These are phyloP conservation scores for Kockiozyma suomiensis DNA, from an alignment of 805 yeast genomes.

Conservation along the genomic window DNA sequence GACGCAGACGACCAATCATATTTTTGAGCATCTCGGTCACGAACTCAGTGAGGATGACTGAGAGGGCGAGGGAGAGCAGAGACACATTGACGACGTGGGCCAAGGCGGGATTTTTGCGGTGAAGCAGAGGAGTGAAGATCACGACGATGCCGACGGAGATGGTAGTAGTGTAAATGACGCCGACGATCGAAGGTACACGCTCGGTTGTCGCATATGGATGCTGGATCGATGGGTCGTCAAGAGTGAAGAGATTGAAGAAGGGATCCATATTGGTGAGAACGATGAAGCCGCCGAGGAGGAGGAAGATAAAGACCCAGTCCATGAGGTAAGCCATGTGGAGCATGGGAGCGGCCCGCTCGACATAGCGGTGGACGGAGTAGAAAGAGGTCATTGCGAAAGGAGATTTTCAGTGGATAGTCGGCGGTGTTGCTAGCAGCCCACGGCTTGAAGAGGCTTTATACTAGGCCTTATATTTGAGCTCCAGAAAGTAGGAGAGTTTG, in stretches of 20 bases:
- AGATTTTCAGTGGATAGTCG: too few relatives aligned
- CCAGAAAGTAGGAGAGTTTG: too few relatives aligned
- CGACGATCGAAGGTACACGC: constrained; percentile 56
- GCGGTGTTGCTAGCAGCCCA: too few relatives aligned
- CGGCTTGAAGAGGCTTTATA: too few relatives aligned
- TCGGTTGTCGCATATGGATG: constrained; percentile 82
- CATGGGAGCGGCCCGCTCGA: constrained; percentile 5
- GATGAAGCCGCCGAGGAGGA: constrained; percentile 30
- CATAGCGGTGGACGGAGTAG: not conserved
- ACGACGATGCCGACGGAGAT: constrained; percentile 30
- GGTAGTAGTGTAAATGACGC: constrained; percentile 30
- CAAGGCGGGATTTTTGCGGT: constrained; percentile 33
- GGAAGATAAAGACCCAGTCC: constrained; percentile 30
- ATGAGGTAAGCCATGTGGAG: constrained; percentile 25
- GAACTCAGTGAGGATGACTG: constrained; percentile 40
- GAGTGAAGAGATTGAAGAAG: constrained; percentile 50
- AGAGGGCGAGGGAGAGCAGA: constrained; percentile 32
- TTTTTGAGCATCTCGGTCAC: constrained; percentile 78
- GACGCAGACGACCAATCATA: constrained; percentile 87
- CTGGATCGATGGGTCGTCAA: constrained; percentile 75
- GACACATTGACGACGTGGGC: constrained; percentile 32
- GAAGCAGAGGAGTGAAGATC: constrained; percentile 32
- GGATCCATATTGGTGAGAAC: constrained; percentile 32
- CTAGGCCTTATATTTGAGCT: too few relatives aligned
- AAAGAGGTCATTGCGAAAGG: constrained; percentile 6